Percentiles rank a stretch among this genome's conserved stretches.
Evolutionary conservation across 2,329 filamentous ascomycete genomes (phyloP).

Genomic region (Ophioceras dolichostomum): DNA sequence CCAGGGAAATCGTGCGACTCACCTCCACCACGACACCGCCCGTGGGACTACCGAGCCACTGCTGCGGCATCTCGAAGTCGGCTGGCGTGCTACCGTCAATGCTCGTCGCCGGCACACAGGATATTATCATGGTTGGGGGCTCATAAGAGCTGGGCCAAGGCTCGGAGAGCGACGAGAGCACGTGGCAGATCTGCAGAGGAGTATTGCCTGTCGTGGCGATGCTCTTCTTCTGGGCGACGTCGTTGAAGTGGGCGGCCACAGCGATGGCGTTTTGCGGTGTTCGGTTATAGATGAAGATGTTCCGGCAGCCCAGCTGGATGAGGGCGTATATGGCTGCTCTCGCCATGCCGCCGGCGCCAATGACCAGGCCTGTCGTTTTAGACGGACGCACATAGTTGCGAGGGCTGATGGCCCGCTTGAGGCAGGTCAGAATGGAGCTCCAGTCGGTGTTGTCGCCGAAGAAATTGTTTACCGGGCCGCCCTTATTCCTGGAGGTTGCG

Average conservation of each 20-base stretch:
- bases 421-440: conserved; percentile 35
- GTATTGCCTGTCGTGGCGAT: conserved; percentile 17
- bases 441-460: conserved; percentile 42
- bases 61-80: conserved; percentile 55
- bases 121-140: conserved; percentile 58
- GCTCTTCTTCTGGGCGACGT: conserved; percentile 25
- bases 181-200: conserved; percentile 31
- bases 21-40: conserved; percentile 62
- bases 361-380: conserved; percentile 40
- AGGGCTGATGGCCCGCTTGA: conserved; percentile 57
- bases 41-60: conserved; percentile 58
- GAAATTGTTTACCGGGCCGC: conserved; percentile 45
- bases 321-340: conserved; percentile 63
- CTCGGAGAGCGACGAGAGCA: conserved; percentile 44
- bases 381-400: conserved; percentile 45
- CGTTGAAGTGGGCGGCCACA: conserved; percentile 56
- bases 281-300: conserved; percentile 61
- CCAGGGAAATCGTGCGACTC: too few relatives aligned
- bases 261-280: conserved; percentile 47
- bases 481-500: conserved; percentile 44
- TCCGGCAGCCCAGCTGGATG: conserved; percentile 58
- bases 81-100: conserved; percentile 48
- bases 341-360: conserved; percentile 60
- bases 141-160: conserved; percentile 51
- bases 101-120: conserved; percentile 56